Evolutionary conservation across 768 basidiomycete species (phyloP), one percentile per base, ranked within the genome.

Genomic region (Postia placenta): DNA sequence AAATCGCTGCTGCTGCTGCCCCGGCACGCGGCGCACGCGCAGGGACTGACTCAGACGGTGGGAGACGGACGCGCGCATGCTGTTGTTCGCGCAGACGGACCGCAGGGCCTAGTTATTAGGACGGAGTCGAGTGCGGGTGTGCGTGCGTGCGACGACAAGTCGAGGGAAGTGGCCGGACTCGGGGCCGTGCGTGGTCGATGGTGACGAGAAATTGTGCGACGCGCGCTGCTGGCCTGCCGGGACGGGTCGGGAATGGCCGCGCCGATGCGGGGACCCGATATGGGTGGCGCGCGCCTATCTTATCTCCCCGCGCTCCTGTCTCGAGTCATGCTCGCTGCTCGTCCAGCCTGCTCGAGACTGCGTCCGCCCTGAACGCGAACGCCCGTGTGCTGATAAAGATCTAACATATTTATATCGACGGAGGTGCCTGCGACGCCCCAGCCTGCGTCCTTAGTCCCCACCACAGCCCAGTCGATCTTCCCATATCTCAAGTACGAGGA

Each of bases 11-110:
- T 53, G 59, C 45, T 45, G 54, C 36, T 50, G 48, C 40, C 44
- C 50, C 46, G 47, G 48, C 53, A 47, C 35, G 40, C 55, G 56
- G 49, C 56, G 58, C 17, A 56, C 53, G 24, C 58, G 56, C 23
- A 60, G 45, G 35, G 59, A 39, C 54, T 61, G 60, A 36, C 60
- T 40, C 50, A 60, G 52, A 42, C 60, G 60, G 56, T 33, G 19
- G 28, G 46, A 23, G 24, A 47, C 37, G 17, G 35, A 39, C 35
- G 46, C 22, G 46, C 46, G 44, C 36, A 47, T 20, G 36, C 3
- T 47, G 6, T 17, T 45, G 3, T 36, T 4, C 19, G 38, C 7
- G 20, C 38, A 14, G 38, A 35, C n/a, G 9, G n/a, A 35, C 33
- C n/a, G n/a, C n/a, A 35, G 33, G 33, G 11, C n/a, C 33, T 35